Percentiles rank a stretch among this genome's conserved stretches.
These are phyloP conservation scores for Sinapis alba DNA, from an alignment of 441 rosid genomes.

Conservation along the genomic window DNA sequence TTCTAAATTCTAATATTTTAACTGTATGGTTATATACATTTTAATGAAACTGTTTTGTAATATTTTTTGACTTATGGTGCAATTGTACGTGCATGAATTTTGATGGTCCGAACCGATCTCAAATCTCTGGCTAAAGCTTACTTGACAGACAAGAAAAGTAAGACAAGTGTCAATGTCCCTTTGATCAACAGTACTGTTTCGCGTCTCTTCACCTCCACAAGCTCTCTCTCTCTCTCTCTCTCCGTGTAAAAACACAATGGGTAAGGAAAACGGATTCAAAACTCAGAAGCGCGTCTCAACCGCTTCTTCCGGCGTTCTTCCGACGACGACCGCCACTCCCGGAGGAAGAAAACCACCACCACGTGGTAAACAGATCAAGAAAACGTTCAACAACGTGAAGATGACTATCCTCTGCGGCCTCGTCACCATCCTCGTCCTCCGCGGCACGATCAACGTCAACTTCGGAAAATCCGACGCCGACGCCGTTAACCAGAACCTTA, in stretches of 20 bases:
- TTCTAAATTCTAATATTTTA: too few species aligned
- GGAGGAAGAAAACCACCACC: conserved; percentile 34
- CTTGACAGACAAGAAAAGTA: conserved; percentile 9
- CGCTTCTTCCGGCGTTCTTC: conserved; percentile 42
- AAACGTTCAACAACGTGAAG: conserved; percentile 82
- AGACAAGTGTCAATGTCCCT: conserved; percentile 2
- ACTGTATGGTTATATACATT: too few species aligned
- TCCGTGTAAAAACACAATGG: conserved; percentile 40
- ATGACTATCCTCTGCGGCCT: conserved; percentile 89
- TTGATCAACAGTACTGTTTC: conserved; percentile 26
- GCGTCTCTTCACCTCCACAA: not conserved
- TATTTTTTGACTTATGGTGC: too few species aligned
- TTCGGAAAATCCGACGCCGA: conserved; percentile 72
- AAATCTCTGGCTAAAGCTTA: not conserved
- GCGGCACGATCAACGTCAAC: conserved; percentile 82
- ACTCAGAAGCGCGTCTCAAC: conserved; percentile 66
- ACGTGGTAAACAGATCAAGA: conserved; percentile 80
- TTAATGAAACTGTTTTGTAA: too few species aligned
- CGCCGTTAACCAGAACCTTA: conserved; percentile 62
- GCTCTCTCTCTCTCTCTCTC: not conserved
- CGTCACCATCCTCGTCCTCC: conserved; percentile 85
- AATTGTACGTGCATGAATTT: not conserved
- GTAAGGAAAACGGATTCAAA: conserved; percentile 52
- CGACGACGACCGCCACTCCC: conserved; percentile 39
- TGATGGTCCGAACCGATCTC: conserved; percentile 6